Percentiles rank a stretch among this genome's conserved stretches.
phyloP scores from a whole-genome alignment of 768 basidiomycete genomes.

The Rhodocollybia butyracea region DNA sequence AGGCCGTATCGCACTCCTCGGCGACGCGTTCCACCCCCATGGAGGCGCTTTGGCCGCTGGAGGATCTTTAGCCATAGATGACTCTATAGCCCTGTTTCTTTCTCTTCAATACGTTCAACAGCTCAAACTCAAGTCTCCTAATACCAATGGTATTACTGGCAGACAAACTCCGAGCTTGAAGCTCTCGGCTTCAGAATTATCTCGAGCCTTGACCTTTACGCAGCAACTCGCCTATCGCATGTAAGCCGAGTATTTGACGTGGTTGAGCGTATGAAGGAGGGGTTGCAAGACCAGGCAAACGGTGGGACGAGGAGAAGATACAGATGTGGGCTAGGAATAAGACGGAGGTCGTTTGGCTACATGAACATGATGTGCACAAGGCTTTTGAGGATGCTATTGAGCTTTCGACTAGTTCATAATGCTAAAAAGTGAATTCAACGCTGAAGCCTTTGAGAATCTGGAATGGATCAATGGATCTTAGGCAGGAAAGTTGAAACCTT shows the following conservation, averaged over 20 bases:
- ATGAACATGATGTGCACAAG: background rate
- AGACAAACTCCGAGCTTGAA: background rate
- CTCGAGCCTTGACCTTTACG: background rate
- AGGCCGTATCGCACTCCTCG: constrained; percentile 1
- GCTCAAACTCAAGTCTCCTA: background rate
- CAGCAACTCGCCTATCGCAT: constrained; percentile 4
- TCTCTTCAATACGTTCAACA: background rate
- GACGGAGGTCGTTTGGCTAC: constrained; percentile 1
- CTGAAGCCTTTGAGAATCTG: no score
- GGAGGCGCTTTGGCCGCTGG: background rate
- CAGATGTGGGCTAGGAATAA: background rate
- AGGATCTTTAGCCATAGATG: constrained; percentile 3
- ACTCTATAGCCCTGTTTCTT: background rate
- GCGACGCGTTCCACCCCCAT: constrained; percentile 3
- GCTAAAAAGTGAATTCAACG: no score
- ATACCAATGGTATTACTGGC: no score
- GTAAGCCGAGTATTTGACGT: background rate
- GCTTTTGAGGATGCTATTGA: background rate
- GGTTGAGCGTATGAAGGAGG: background rate
- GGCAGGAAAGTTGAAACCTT: no score
- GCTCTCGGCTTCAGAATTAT: background rate
- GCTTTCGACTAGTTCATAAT: no score
- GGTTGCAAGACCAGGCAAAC: background rate
- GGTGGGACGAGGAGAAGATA: background rate
- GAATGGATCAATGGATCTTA: no score